phyloP scores from a whole-genome alignment of 148 eudicot genomes.

The Rheum nobile region DNA sequence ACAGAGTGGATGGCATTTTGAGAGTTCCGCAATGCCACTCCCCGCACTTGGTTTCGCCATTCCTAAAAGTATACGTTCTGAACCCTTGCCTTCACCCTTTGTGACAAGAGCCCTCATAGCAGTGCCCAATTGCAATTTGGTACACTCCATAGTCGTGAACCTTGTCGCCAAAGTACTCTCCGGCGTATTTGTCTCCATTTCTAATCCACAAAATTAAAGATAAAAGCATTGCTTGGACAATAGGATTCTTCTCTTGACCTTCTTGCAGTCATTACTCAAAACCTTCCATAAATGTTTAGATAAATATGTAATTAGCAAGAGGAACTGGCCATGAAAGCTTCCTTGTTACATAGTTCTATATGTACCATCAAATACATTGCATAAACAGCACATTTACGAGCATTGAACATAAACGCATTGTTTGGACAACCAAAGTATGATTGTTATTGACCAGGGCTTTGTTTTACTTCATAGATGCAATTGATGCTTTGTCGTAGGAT shows the following conservation, averaged over 20 bases:
- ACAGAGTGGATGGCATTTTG: slow-evolving; percentile 35
- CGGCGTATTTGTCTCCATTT: slow-evolving; percentile 52
- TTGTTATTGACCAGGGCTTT: slow-evolving; percentile 47
- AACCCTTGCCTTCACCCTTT: slow-evolving; percentile 89
- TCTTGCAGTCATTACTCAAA: slow-evolving; percentile 59
- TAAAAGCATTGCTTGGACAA: no score
- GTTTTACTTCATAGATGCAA: slow-evolving; percentile 75
- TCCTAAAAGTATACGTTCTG: slow-evolving; percentile 78
- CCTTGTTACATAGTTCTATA: background rate
- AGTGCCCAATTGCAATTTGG: slow-evolving; percentile 76
- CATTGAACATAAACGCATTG: slow-evolving; percentile 57
- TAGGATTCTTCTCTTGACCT: slow-evolving; percentile 61
- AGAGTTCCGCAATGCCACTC: slow-evolving; percentile 81
- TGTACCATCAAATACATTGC: background rate
- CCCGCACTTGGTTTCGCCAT: slow-evolving; percentile 57
- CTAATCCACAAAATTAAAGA: background rate
- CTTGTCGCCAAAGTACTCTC: slow-evolving; percentile 92
- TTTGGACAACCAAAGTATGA: slow-evolving; percentile 51
- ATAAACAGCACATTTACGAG: slow-evolving; percentile 36
- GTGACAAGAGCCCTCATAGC: slow-evolving; percentile 93
- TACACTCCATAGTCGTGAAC: slow-evolving; percentile 90
- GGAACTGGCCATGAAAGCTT: background rate
- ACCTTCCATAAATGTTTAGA: slow-evolving; percentile 23
- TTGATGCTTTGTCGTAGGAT: slow-evolving; percentile 57
- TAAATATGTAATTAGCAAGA: background rate